A percentile compares a stretch with the other conserved stretches of the same genome.
phyloP scores from a whole-genome alignment of 352 stramenopile species.

The Globisporangium solare region DNA sequence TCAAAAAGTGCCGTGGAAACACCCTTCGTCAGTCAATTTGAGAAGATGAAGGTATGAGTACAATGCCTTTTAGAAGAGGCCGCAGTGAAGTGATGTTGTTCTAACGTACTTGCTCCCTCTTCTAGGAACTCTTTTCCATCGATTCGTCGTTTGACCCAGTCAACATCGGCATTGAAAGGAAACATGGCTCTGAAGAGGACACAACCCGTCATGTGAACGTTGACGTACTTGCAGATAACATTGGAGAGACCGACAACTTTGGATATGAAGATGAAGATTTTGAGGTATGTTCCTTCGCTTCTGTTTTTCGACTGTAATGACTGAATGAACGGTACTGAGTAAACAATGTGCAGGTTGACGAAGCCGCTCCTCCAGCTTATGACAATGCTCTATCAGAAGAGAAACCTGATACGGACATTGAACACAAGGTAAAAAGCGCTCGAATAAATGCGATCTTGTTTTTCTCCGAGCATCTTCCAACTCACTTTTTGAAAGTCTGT shows the following conservation, averaged over 20 bases:
- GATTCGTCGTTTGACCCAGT: conserved; percentile 21
- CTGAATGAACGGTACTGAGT: not conserved
- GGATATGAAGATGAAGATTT: conserved; percentile 80
- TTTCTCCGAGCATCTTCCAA: not conserved
- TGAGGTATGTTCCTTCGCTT: conserved; percentile 27
- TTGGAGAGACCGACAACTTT: conserved; percentile 31
- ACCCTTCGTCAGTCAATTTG: conserved; percentile 30
- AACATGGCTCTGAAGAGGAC: conserved; percentile 10
- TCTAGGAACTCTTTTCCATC: conserved; percentile 17
- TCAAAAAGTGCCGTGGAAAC: conserved; percentile 9
- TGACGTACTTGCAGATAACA: not conserved
- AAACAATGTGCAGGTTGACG: not conserved
- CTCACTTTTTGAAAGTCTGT: not conserved
- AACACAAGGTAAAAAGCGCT: not conserved
- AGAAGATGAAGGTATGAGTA: conserved; percentile 31
- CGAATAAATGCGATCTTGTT: not conserved
- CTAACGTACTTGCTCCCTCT: not conserved
- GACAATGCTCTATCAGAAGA: not conserved
- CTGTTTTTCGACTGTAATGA: not conserved
- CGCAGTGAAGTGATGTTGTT: not conserved
- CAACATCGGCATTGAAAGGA: not conserved
- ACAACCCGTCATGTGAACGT: not conserved
- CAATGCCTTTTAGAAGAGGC: not conserved
- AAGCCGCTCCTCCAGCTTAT: not conserved
- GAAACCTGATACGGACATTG: not conserved